Evolutionary conservation across 768 basidiomycete genomes (phyloP).

Genomic region (Boletus subcaerulescens): DNA sequence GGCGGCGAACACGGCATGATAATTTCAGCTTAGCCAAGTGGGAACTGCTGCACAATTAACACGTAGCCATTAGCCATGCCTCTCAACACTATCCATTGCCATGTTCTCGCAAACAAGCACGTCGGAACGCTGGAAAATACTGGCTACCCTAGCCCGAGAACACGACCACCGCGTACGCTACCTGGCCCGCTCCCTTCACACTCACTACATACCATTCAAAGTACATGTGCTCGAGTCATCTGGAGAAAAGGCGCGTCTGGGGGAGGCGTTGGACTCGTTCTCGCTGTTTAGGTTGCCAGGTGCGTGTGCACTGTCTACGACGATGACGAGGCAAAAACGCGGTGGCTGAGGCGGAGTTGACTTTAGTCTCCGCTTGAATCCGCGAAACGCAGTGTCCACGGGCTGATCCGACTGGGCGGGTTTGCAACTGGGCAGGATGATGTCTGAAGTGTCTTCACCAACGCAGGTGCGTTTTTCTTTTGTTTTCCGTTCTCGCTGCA

Average conservation of each 20-base stretch:
- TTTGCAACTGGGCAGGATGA: slow-evolving; percentile 12
- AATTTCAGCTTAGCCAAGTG: slow-evolving; percentile 19
- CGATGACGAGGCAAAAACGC: slow-evolving; percentile 10
- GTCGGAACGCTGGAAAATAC: background rate
- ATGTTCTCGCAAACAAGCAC: background rate
- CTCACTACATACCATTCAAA: background rate
- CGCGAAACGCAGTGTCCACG: background rate
- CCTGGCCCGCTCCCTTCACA: background rate
- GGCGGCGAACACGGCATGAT: too few species aligned
- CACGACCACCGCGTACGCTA: background rate
- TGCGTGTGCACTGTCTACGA: slow-evolving; percentile 3
- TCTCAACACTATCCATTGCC: slow-evolving; percentile 15
- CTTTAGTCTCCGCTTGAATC: slow-evolving; percentile 21
- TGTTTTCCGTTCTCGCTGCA: background rate
- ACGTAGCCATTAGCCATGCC: slow-evolving; percentile 3
- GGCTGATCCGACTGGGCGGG: slow-evolving; percentile 6
- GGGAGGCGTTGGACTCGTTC: background rate
- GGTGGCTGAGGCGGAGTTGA: background rate
- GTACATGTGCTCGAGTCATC: background rate
- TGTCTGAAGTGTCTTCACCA: background rate
- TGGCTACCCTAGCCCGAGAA: background rate
- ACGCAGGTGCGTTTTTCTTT: background rate
- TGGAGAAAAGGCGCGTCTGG: background rate
- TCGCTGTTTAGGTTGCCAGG: background rate
- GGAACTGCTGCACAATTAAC: slow-evolving; percentile 15